A percentile compares a stretch with the other conserved stretches of the same genome.
These are phyloP conservation scores for Pterocarpus macrocarpus DNA, from an alignment of 306 rosid species.

Conservation along the genomic window DNA sequence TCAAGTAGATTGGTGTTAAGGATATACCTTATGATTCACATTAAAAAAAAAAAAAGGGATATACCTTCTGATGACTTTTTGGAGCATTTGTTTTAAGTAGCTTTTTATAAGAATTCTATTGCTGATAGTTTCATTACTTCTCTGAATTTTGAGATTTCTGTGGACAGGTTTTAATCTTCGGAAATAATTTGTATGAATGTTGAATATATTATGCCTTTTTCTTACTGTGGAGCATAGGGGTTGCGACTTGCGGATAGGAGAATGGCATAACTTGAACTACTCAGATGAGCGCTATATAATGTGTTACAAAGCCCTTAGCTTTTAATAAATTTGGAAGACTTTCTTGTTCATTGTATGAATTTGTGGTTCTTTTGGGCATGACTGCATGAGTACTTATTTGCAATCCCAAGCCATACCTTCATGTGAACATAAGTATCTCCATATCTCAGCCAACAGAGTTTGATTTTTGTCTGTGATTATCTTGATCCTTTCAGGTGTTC, in stretches of 20 bases:
- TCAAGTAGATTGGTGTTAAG: conserved; percentile 26
- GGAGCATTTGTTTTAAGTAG: conserved; percentile 25
- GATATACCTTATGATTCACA: neutral
- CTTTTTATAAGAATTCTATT: conserved; percentile 17
- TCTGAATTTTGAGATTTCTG: conserved; percentile 36
- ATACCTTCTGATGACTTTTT: neutral
- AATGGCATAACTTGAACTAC: conserved; percentile 19
- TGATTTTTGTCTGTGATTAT: conserved; percentile 43
- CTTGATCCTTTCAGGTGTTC: conserved; percentile 66
- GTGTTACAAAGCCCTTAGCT: neutral
- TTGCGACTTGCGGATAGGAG: conserved; percentile 28
- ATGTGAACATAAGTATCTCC: conserved; percentile 4
- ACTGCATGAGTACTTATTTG: conserved; percentile 24
- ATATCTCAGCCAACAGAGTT: conserved; percentile 29
- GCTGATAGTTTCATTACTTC: conserved; percentile 2
- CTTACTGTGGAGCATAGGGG: neutral
- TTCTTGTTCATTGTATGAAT: neutral
- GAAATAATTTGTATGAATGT: conserved; percentile 40
- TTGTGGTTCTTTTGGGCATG: conserved; percentile 31
- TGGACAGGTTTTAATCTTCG: conserved; percentile 6
- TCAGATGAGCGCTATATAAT: neutral
- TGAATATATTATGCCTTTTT: conserved; percentile 19
- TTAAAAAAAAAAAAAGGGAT: neutral
- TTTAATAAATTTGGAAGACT: conserved; percentile 1
- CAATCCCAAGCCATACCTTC: conserved; percentile 6